Evolutionary conservation across 2,329 filamentous ascomycete species (phyloP), one percentile per base, ranked within the genome.

Genomic region (Beauveria sp.): DNA sequence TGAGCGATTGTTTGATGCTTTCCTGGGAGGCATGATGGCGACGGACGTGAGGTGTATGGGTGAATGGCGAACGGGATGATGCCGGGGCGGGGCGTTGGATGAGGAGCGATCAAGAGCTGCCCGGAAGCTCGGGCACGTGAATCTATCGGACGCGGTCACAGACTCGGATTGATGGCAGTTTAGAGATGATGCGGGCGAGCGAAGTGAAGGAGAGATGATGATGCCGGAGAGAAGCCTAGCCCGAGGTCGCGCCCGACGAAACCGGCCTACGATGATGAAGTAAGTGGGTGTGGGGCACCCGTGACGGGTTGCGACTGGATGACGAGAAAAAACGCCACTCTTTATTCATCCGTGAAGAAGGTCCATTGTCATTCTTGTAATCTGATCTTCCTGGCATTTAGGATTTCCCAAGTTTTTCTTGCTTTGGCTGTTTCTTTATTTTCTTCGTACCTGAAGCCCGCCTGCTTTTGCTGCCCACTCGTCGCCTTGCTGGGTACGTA

Each of bases 1-100:
- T 56, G 51, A 38, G 8, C 53, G 52, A 12, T 34, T 22, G 40
- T 34, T 61, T 20, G 58, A 10, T 46, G 40, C n/a, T 12, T 38
- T 30, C 16, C 42, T 53, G n/a, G 50, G 52, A 18, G 59, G 45
- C 59, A 61, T 61, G 22, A 22, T 43, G 60, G 52, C 60, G n/a
- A 42, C n/a, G 51, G 40, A 24, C 7, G 42, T 43, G 42, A 20
- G 8, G 18, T 30, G 24, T 40, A 16, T 30, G 26, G n/a, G 42
- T 53, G 40, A 40, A 28, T 24, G 49, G 26, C 20, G n/a, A 40
- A 22, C 24, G 40, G 22, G 46, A 59, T 42, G 47, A 59, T 24
- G 47, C 46, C 9, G 20, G 56, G 22, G 34, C 12, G 22, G 46
- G 46, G 30, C 9, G 34, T 30, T 34, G 16, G 24, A n/a, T 43